Percentiles rank a stretch among this genome's conserved stretches.
phyloP scores from a whole-genome alignment of 352 stramenopile genomes.

The Pythium dissimile region DNA sequence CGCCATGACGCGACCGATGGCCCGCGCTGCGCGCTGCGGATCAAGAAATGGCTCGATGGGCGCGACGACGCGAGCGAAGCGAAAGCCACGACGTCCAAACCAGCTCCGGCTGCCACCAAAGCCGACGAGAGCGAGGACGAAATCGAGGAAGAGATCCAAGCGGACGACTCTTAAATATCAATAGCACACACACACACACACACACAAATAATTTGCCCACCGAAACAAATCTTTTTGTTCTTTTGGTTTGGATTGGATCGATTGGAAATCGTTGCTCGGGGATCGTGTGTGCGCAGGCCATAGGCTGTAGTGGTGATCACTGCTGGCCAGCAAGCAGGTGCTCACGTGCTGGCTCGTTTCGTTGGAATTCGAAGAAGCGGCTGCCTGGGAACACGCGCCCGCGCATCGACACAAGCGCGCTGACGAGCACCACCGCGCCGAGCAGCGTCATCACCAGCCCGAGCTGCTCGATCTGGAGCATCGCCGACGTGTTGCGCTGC shows the following conservation, averaged over 20 bases:
- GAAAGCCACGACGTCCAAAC: neutral
- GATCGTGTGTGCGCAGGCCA: neutral
- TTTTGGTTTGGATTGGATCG: too few relatives aligned
- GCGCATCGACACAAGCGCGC: slow-evolving; percentile 25
- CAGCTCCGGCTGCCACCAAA: neutral
- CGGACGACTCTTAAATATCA: slow-evolving; percentile 2
- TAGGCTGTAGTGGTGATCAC: neutral
- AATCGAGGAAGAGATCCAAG: slow-evolving; percentile 44
- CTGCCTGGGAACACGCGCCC: slow-evolving; percentile 30
- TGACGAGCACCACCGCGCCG: neutral
- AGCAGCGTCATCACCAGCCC: slow-evolving; percentile 7
- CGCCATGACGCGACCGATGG: slow-evolving; percentile 43
- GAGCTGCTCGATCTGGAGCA: slow-evolving; percentile 3
- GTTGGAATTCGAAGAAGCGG: slow-evolving; percentile 30
- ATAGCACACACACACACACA: too few relatives aligned
- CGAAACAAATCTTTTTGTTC: too few relatives aligned
- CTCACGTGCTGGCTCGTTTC: slow-evolving; percentile 49
- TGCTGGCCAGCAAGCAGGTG: slow-evolving; percentile 38
- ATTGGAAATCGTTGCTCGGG: neutral
- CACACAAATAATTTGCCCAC: too few relatives aligned
- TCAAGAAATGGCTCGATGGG: slow-evolving; percentile 34
- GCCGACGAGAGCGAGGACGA: slow-evolving; percentile 37
- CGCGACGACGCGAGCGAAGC: neutral
- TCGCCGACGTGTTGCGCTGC: slow-evolving; percentile 1
- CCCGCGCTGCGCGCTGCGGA: slow-evolving; percentile 23